Evolutionary conservation across 495 filamentous ascomycete species (phyloP), one percentile per base, ranked within the genome.

Genomic region (Daldinia caldariorum): DNA sequence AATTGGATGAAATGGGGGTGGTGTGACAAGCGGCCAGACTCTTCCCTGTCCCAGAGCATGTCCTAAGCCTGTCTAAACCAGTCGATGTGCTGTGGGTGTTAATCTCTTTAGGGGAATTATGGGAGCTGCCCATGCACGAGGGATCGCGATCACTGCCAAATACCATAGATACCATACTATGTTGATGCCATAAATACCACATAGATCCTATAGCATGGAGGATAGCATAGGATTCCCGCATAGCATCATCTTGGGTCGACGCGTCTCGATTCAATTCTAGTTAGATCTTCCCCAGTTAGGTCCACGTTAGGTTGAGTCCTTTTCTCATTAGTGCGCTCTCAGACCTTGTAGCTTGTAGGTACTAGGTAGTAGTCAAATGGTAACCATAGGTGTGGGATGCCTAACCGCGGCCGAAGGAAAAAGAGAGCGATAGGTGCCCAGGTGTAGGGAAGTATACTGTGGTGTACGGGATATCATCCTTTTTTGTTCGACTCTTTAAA

Each of bases 101-200:
- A 65, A 67, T 72, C 69, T 69, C 62, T 16, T 72, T 69, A 35
- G 32, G 65, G 59, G 59, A 62, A 55, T 60, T 63, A 70, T 63
- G 62, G 54, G 45, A 72, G 69, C 49, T 66, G 41, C 47, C 61
- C 63, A 38, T 70, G 73, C 73, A 75, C 66, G 31, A 69, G 63
- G 51, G 66, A 75, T 75, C 73, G 70, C 66, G 73, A 75, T 75
- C 67, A 60, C 41, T 61, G 56, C 59, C 68, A 61, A 66, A 49
- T 65, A 63, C 59, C 63, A 67, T 58, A 63, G 62, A 20, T 20
- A 35, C 6, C 2, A 35, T 35, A 35, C 26, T 26, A 26, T 26
- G 26, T 26, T 26, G 26, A 49, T 65, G 61, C 59, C 63, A 67
- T 58, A 63, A 58, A 47, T 47, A 35, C 6, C 6, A 35, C 9